Evolutionary conservation across 1,139 yeast genomes (phyloP), one percentile per base, ranked within the genome.

Genomic region (Yamadazyma aaseri): DNA sequence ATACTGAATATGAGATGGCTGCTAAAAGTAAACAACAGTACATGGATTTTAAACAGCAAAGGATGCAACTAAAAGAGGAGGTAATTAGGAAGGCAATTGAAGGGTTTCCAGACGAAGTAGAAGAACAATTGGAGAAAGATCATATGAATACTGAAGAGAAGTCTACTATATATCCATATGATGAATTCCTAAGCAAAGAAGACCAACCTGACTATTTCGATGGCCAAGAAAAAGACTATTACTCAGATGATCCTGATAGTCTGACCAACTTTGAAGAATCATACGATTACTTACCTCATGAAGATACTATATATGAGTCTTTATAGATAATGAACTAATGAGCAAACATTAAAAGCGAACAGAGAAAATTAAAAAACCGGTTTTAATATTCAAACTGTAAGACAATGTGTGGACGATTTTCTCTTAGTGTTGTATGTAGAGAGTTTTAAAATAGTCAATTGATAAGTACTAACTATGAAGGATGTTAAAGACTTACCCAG

Each of bases 331-430:
- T 13, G 22, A 31, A 18, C 13, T 17, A 7, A 18, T 9, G 20
- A 18, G 6, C n/a, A n/a, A n/a, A n/a, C n/a, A n/a, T 14, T 16
- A 7, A 14, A 5, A 11, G 30, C 30, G 23, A 17, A 15, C 10
- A 17, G 15, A 17, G 12, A 5, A 17, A 7, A 18, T 18, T 18
- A 18, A 18, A 9, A 6, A 18, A 18, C 9, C 6, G 9, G 20
- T 18, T 18, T 18, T 18, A 6, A 18, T 7, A 18, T 18, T 9
- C 8, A 18, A 9, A 6, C 8, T 7, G 8, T 7, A n/a, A 13
- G 14, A 20, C 5, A 23, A 68, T 69, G 75, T 69, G 75, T 53
- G 75, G 75, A 6, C 44, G 75, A n/a, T 69, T 59, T 42, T 67
- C 74, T 3, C 46, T 65, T 32, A 70, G 67, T 26, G 51, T 65